Evolutionary conservation across 352 stramenopile species (phyloP), one percentile per base, ranked within the genome.

Genomic region (Pythium biforme): DNA sequence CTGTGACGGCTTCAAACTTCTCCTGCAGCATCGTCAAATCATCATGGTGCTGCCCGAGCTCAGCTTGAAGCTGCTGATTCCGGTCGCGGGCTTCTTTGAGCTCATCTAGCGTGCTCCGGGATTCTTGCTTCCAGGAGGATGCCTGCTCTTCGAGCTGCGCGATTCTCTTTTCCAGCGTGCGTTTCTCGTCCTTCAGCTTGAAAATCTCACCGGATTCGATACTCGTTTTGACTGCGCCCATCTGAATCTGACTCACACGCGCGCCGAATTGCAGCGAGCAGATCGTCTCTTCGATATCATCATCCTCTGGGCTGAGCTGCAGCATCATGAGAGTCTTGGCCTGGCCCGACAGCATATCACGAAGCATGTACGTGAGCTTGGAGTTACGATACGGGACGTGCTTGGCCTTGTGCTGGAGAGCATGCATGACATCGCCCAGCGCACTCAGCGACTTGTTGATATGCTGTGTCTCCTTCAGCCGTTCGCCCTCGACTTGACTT

Each of bases 381-480:
- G 89, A 97, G 72, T 98, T 98, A 23, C 95, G 88, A 63, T 97
- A 98, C 27, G 94, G 95, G 9, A 97, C 86, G 77, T 99, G 96
- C 57, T 95, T 97, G 20, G 87, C 78, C 71, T 96, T 96, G 66
- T 95, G 87, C 62, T 96, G 85, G 27, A 97, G 75, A 39, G 88
- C 89, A 41, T 96, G 83, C 60, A 99, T 98, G 17, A 99, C 97
- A 76, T 99, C 97, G 40, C 96, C 96, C 22, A 99, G 82, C 39
- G 97, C 96, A 19, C 89, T 93, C 25, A 99, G 81, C 50, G 89
- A 98, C 79, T 99, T 99, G 89, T 99, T 99, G 70, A 99, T 99
- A 68, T 98, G 91, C 65, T 98, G 94, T 14, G 97, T 97, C 66
- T 99, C 97, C 61, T 98, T 97, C 40, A 99, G 72, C 0, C 84